Evolutionary conservation across 2,329 filamentous ascomycete species (phyloP).

Genomic region (Fusarium nelsonii): DNA sequence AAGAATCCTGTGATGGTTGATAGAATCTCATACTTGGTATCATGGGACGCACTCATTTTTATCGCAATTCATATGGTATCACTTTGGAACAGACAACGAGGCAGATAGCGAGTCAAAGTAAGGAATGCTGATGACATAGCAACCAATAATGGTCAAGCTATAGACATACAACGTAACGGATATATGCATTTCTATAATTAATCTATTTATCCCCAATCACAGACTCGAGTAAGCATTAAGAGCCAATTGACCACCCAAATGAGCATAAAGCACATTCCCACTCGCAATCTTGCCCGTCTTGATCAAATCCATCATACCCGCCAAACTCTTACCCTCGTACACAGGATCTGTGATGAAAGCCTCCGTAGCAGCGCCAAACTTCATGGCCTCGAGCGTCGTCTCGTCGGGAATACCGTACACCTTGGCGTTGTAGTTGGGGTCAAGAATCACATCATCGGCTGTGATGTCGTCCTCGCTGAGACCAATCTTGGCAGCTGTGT

Average conservation of each 20-base stretch:
- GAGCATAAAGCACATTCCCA: slow-evolving; percentile 78
- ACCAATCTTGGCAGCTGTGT: slow-evolving; percentile 73
- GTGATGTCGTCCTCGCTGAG: slow-evolving; percentile 70
- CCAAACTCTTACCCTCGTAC: slow-evolving; percentile 81
- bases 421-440: slow-evolving; percentile 73
- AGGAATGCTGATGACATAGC: not conserved
- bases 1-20: slow-evolving; percentile 14
- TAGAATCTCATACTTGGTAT: slow-evolving; percentile 1
- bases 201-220: not conserved
- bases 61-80: too few relatives aligned
- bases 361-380: slow-evolving; percentile 75
- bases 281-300: slow-evolving; percentile 70
- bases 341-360: slow-evolving; percentile 81
- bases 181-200: not conserved
- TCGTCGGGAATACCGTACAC: slow-evolving; percentile 76
- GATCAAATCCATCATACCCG: slow-evolving; percentile 77
- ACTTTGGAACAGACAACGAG: not conserved
- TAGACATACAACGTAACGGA: not conserved
- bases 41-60: not conserved
- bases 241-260: slow-evolving; percentile 77
- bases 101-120: not conserved
- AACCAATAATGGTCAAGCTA: not conserved
- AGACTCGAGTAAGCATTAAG: slow-evolving; percentile 72
- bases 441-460: slow-evolving; percentile 71
- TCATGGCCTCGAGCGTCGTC: slow-evolving; percentile 75